Evolutionary conservation across 345 rosid species (phyloP).

Genomic region (Gynandropsis gynandra): DNA sequence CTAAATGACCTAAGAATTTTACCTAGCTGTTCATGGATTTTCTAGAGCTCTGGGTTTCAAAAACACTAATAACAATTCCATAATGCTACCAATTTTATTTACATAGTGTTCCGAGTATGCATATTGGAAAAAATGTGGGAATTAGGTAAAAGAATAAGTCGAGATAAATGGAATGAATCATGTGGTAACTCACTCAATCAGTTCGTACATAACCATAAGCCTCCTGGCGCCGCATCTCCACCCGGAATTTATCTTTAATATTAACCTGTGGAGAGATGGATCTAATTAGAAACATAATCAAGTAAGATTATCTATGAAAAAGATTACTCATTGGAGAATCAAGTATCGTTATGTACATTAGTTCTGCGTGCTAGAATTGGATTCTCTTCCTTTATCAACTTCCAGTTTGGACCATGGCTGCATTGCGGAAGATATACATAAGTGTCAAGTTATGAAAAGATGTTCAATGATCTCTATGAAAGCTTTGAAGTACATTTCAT

Average conservation of each 20-base stretch:
- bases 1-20: too few relatives aligned
- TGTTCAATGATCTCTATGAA: conserved; percentile 16
- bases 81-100: too few relatives aligned
- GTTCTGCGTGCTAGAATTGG: conserved; percentile 24
- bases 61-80: too few relatives aligned
- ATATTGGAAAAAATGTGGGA: too few relatives aligned
- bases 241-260: conserved; percentile 27
- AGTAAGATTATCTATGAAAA: conserved; percentile 6
- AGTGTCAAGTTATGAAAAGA: conserved; percentile 2
- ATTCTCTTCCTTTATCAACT: conserved; percentile 22
- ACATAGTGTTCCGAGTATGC: too few relatives aligned
- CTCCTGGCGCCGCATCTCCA: conserved; percentile 26
- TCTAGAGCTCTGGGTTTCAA: too few relatives aligned
- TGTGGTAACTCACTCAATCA: too few relatives aligned
- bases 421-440: conserved; percentile 10
- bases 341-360: conserved; percentile 20
- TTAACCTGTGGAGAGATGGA: conserved; percentile 20
- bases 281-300: conserved; percentile 6
- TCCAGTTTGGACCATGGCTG: conserved; percentile 31
- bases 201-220: background rate
- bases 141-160: too few relatives aligned
- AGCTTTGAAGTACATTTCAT: conserved; percentile 20
- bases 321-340: conserved; percentile 8
- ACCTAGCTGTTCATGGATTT: too few relatives aligned
- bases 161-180: too few relatives aligned